phyloP scores from a whole-genome alignment of 2,329 filamentous ascomycete genomes.

The Botrytis fabae region DNA sequence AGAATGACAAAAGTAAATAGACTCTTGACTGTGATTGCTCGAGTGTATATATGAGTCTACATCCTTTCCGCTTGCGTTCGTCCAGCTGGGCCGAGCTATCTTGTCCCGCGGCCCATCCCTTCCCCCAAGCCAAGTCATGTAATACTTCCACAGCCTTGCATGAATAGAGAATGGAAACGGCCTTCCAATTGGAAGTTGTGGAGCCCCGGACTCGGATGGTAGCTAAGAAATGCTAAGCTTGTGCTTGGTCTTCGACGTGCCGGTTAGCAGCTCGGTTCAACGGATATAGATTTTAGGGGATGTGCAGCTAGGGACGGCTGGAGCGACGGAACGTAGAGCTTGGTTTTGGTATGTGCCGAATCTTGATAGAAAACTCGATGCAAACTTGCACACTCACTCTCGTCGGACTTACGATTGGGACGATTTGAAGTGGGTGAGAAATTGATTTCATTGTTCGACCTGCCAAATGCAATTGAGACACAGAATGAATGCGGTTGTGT shows the following conservation, averaged over 20 bases:
- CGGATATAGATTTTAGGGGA: conserved; percentile 13
- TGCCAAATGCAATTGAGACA: conserved; percentile 14
- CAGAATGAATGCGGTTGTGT: conserved; percentile 19
- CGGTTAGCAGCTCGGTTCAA: conserved; percentile 22
- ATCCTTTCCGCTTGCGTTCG: conserved; percentile 12
- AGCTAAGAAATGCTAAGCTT: conserved; percentile 16
- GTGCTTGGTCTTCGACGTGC: conserved; percentile 17
- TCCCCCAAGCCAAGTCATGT: not conserved
- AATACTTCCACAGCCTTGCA: conserved; percentile 17
- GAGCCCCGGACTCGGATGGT: conserved; percentile 8
- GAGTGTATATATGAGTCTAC: conserved; percentile 18
- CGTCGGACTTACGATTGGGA: not conserved
- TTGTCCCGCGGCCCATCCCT: conserved; percentile 21
- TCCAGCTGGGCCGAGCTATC: conserved; percentile 17
- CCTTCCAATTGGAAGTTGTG: conserved; percentile 15
- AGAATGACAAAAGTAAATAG: not conserved
- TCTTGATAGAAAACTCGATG: not conserved
- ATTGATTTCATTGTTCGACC: conserved; percentile 8
- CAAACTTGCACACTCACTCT: not conserved
- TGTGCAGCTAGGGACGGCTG: not conserved
- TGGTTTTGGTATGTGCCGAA: not conserved
- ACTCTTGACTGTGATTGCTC: not conserved
- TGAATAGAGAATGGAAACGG: conserved; percentile 8
- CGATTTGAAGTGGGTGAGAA: not conserved
- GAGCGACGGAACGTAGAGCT: not conserved